Base-by-base conservation (phyloP, 108 stramenopile genomes). In the Cyclotella distinguenda region DNA sequence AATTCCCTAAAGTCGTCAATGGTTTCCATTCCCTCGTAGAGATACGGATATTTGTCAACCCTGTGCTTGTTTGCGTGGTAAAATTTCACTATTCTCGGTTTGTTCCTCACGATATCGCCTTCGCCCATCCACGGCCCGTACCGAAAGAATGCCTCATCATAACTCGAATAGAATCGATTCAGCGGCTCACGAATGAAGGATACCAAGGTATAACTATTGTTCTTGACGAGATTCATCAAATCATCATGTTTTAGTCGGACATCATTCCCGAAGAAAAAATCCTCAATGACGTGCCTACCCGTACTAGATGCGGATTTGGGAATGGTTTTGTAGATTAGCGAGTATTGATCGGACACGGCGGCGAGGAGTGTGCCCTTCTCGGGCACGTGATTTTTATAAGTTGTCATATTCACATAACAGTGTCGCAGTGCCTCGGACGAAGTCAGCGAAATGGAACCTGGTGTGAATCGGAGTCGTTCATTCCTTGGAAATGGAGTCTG, bases 131-230 rank as follows among this genome's bases (percentile, higher is more conserved):
- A 77, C 0, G 76, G 76, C 0, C 75, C 74, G 60, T 63, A 63
- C 35, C 76, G 53, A 36, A 61, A 65, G 38, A 64, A 77, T 0
- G 76, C 67, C 34, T 77, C 76, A 39, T 77, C 76, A 27, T 70
- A 77, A 0, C 63, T 65, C 0, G 76, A 77, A 40, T 65, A 77
- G 46, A 77, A 77, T 53, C 76, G 34, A 46, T 50, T 50, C 27
- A 70, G 45, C 21, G 76, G 76, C 3, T 77, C 76, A n/a, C 76
- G 53, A 16, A 77, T 43, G 33, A 77, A 77, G 3, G 68, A 70
- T 44, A 72, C 45, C 54, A 72, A 31, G n/a, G n/a, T 48, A 25
- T 50, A 50, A 15, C 44, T 39, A 11, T 50, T 23, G n/a, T 35
- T 39, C 11, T 47, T 16, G 3, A 64, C 62, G 0, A 50, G 18